phyloP scores from a whole-genome alignment of 2,329 filamentous ascomycete species.

The Cladosporium oxysporum region DNA sequence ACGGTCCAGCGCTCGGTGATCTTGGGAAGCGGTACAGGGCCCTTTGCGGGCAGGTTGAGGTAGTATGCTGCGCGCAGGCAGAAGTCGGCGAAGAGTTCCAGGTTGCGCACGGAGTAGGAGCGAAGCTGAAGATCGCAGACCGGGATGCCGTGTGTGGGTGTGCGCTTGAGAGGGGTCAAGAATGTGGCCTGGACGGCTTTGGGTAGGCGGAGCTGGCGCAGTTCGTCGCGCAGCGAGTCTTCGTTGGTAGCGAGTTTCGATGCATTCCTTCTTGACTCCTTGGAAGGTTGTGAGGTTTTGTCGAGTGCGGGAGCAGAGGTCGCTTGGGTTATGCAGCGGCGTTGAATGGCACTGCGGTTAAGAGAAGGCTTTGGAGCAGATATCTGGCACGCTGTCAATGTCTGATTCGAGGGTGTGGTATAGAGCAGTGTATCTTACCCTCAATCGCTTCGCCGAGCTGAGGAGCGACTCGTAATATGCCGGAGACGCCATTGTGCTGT shows the following conservation, averaged over 20 bases:
- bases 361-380: slow-evolving; percentile 24
- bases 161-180: slow-evolving; percentile 76
- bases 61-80: slow-evolving; percentile 93
- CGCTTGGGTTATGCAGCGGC: slow-evolving; percentile 20
- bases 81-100: slow-evolving; percentile 95
- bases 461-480: slow-evolving; percentile 47
- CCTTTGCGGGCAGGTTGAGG: slow-evolving; percentile 79
- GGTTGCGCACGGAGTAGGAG: slow-evolving; percentile 84
- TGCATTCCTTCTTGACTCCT: slow-evolving; percentile 7
- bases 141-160: slow-evolving; percentile 73
- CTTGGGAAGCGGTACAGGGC: slow-evolving; percentile 81
- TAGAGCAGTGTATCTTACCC: slow-evolving; percentile 34
- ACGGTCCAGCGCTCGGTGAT: slow-evolving; percentile 95
- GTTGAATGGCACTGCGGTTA: slow-evolving; percentile 25
- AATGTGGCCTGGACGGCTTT: slow-evolving; percentile 83
- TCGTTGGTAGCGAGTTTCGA: slow-evolving; percentile 19
- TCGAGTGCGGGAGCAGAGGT: slow-evolving; percentile 9
- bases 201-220: slow-evolving; percentile 61
- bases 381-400: slow-evolving; percentile 27
- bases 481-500: slow-evolving; percentile 45
- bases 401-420: neutral
- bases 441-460: slow-evolving; percentile 45
- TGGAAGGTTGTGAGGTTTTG: neutral
- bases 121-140: slow-evolving; percentile 90
- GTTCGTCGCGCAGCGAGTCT: slow-evolving; percentile 27